phyloP scores from a whole-genome alignment of 2,329 filamentous ascomycete species.

The Huntiella savannae region DNA sequence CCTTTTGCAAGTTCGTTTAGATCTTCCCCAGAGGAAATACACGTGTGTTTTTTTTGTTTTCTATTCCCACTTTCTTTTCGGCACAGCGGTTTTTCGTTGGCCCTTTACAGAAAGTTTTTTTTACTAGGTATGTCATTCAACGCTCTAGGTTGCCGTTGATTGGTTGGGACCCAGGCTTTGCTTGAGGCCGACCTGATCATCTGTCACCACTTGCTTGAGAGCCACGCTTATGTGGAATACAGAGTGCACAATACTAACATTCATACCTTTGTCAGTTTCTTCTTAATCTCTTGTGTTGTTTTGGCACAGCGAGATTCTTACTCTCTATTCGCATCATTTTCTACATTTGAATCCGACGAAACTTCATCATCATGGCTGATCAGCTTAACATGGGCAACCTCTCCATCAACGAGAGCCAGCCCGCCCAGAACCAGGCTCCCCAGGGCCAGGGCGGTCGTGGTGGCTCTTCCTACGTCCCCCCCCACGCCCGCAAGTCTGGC shows the following conservation, averaged over 20 bases:
- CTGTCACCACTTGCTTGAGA: no score
- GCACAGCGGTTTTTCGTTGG: conserved; percentile 9
- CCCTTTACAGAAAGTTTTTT: conserved; percentile 5
- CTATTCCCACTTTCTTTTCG: conserved; percentile 17
- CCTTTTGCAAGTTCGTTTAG: conserved; percentile 18
- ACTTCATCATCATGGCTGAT: conserved; percentile 48
- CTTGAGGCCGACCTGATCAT: no score
- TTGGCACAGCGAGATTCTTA: conserved; percentile 3
- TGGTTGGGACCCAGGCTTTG: no score
- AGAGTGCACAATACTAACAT: background rate
- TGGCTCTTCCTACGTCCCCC: conserved; percentile 63
- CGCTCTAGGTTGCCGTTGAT: no score
- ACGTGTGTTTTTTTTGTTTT: conserved; percentile 21
- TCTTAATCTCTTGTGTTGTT: conserved; percentile 3
- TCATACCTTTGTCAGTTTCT: background rate
- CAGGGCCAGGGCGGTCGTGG: conserved; percentile 22
- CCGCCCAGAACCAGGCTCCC: conserved; percentile 14
- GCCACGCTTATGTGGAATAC: no score
- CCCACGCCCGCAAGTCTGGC: conserved; percentile 51
- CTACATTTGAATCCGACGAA: conserved; percentile 1
- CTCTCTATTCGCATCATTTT: conserved; percentile 12
- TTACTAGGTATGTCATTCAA: conserved; percentile 1
- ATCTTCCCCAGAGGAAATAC: conserved; percentile 25
- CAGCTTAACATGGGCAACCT: conserved; percentile 69
- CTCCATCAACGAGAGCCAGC: conserved; percentile 18